These are phyloP conservation scores for Populus euphratica DNA, from an alignment of 345 rosid species.

Conservation along the genomic window DNA sequence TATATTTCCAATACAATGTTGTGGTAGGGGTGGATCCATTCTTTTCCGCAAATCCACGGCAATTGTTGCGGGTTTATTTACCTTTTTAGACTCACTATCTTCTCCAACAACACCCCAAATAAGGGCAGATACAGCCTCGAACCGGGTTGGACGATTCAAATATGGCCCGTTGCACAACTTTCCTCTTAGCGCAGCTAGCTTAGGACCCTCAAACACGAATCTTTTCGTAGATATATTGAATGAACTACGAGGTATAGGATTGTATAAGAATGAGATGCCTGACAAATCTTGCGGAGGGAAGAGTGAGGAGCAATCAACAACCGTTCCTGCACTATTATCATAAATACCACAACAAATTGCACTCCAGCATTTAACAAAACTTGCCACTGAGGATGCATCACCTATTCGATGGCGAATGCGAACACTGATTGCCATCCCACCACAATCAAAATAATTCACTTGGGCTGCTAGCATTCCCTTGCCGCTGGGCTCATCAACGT, in stretches of 20 bases:
- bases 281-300: constrained; percentile 24
- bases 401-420: constrained; percentile 13
- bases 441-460: constrained; percentile 15
- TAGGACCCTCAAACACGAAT: constrained; percentile 14
- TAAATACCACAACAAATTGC: neutral
- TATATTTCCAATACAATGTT: constrained; percentile 20
- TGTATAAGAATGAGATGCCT: neutral
- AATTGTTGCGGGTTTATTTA: neutral
- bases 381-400: constrained; percentile 10
- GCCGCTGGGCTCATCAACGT: neutral
- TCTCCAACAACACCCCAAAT: constrained; percentile 16
- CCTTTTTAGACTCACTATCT: neutral
- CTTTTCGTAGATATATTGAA: constrained; percentile 9
- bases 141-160: constrained; percentile 15
- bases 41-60: constrained; percentile 19
- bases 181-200: constrained; percentile 14
- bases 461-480: constrained; percentile 3
- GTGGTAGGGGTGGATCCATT: constrained; percentile 23
- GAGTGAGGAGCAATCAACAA: constrained; percentile 18
- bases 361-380: constrained; percentile 17
- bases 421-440: constrained; percentile 15
- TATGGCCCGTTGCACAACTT: neutral
- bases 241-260: no score
- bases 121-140: constrained; percentile 15
- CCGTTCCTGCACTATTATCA: neutral